phyloP scores from a whole-genome alignment of 192 early-diverging fungal genomes.

The Coemansia sp. region DNA sequence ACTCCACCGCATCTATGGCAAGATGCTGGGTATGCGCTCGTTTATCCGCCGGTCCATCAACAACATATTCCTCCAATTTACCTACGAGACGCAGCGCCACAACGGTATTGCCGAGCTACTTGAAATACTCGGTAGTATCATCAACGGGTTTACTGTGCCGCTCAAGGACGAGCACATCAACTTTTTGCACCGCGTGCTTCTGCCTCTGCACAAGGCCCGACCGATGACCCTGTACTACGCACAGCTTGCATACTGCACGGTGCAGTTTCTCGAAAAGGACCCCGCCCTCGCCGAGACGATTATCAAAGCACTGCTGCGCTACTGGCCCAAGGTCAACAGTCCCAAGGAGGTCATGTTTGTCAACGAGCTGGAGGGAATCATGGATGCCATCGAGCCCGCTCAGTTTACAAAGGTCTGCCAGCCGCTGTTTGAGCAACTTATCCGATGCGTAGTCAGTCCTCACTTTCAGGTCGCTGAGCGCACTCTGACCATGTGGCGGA shows the following conservation, averaged over 20 bases:
- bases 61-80: slow-evolving; percentile 98
- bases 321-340: slow-evolving; percentile 99
- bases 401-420: slow-evolving; percentile 91
- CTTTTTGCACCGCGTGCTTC: slow-evolving; percentile 89
- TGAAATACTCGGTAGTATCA: slow-evolving; percentile 99
- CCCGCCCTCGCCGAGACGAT: slow-evolving; percentile 89
- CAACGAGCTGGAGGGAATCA: slow-evolving; percentile 96
- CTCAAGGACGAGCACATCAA: slow-evolving; percentile 99
- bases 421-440: slow-evolving; percentile 91
- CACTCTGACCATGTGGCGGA: slow-evolving; percentile 98
- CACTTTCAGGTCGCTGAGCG: slow-evolving; percentile 99
- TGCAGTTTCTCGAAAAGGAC: slow-evolving; percentile 99
- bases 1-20: slow-evolving; percentile 97
- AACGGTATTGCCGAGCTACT: slow-evolving; percentile 98
- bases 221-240: slow-evolving; percentile 95
- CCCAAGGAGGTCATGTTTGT: slow-evolving; percentile 99
- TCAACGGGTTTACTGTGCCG: slow-evolving; percentile 98
- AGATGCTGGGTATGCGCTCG: slow-evolving; percentile 95
- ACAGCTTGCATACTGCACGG: slow-evolving; percentile 97
- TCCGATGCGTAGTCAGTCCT: slow-evolving; percentile 91
- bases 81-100: slow-evolving; percentile 96
- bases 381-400: slow-evolving; percentile 91
- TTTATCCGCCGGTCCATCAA: slow-evolving; percentile 98
- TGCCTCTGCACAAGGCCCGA: slow-evolving; percentile 96
- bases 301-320: slow-evolving; percentile 85